Base-by-base conservation (phyloP, 1,284 basidiomycete genomes). In the Stygiomarasmius scandens region DNA sequence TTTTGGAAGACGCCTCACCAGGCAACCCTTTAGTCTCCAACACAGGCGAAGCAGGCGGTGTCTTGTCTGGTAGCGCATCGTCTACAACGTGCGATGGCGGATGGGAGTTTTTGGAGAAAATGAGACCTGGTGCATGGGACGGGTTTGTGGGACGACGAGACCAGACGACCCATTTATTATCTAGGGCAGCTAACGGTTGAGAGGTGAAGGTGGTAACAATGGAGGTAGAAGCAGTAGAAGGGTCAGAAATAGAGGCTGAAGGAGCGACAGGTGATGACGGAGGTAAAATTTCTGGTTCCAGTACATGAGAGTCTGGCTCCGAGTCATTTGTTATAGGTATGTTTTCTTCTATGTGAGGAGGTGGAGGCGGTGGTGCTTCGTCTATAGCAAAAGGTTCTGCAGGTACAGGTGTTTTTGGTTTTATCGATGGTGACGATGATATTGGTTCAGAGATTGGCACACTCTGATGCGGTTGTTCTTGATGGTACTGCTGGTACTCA, bases 81-180 rank as follows among this genome's bases (percentile, higher is more conserved):
- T 80, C 71, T 0, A 87, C 63, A 22, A 89, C 71, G 56, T 81
- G 71, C 2, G 74, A 71, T 20, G 88, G 86, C 2, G 88, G 88
- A 43, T 77, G 75, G 1, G 87, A 84, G 22, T 67, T 72, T 0
- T 83, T 77, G 1, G 87, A 87, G 24, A 90, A 84, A 60, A 90
- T 88, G 56, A 90, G 79, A 8, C 83, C 81, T 2, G 86, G 86
- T 0, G 87, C 87, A 54, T 71, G 68, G 2, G 77, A 71, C 1
- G 88, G 88, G 65, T 89, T 73, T 11, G 75, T 71, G 0, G 88
- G 88, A 27, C 86, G 79, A 24, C 81, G 78, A 0, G 88, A 87
- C 87, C 87, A 90, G 32, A 90, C 79, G 9, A 82, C 85, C 75
- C 78, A 86, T 34, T 69, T 49, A n/a, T 4, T n/a, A 16, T 52